A percentile compares a stretch with the other conserved stretches of the same genome.
phyloP scores from a whole-genome alignment of 1,284 basidiomycete species.

The Cystobasidium pallidum region DNA sequence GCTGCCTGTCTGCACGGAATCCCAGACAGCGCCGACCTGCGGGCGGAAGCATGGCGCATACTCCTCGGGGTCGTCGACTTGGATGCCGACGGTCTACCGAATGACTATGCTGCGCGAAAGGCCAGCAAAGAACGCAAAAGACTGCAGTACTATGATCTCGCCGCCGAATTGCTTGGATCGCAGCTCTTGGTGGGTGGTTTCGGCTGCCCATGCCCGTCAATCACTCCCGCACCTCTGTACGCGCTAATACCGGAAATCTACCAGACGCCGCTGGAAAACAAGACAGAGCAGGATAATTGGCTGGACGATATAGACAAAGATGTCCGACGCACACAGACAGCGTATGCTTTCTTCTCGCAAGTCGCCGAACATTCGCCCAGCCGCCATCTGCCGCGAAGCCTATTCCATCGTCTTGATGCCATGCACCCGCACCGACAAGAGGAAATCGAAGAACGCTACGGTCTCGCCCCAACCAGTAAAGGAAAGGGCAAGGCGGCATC shows the following conservation, averaged over 20 bases:
- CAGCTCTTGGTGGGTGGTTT: neutral
- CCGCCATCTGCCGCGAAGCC: slow-evolving; percentile 8
- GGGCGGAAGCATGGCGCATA: slow-evolving; percentile 35
- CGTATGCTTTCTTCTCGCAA: slow-evolving; percentile 43
- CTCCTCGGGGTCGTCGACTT: slow-evolving; percentile 42
- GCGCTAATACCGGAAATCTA: neutral
- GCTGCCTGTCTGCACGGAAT: slow-evolving; percentile 41
- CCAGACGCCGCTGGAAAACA: slow-evolving; percentile 4
- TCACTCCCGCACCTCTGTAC: neutral
- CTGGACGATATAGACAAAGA: slow-evolving; percentile 44
- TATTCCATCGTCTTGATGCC: slow-evolving; percentile 24
- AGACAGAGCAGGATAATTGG: slow-evolving; percentile 34
- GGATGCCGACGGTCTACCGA: slow-evolving; percentile 1
- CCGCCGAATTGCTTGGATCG: slow-evolving; percentile 14
- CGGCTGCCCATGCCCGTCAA: neutral
- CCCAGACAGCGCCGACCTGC: slow-evolving; percentile 41
- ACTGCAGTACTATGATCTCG: slow-evolving; percentile 34
- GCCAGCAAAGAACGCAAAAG: slow-evolving; percentile 24
- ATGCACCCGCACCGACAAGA: slow-evolving; percentile 38
- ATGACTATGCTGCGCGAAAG: slow-evolving; percentile 13
- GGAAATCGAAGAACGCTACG: slow-evolving; percentile 41
- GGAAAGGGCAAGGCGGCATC: slow-evolving; percentile 10
- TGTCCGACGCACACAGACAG: slow-evolving; percentile 39
- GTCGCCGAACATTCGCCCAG: neutral
- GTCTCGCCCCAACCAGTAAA: slow-evolving; percentile 13